Conservation (phyloP, 2,329 filamentous ascomycete genomes). For the Fusarium fracticaudum region DNA sequence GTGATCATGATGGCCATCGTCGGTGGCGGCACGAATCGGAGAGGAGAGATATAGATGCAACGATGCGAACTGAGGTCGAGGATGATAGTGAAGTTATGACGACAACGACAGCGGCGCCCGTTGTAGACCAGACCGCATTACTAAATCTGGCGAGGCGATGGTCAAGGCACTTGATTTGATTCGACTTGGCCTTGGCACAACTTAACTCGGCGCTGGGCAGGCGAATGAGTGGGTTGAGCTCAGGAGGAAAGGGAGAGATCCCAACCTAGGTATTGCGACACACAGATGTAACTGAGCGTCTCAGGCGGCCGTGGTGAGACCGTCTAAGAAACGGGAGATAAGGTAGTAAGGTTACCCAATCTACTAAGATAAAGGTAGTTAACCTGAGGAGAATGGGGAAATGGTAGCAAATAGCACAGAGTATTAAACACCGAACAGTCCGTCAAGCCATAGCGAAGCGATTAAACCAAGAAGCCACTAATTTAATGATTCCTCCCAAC, state of each 20-base stretch:
- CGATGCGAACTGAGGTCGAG: background rate
- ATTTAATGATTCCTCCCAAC: background rate
- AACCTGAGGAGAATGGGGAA: background rate
- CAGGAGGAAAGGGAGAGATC: background rate
- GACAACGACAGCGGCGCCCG: constrained; percentile 5
- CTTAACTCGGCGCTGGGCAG: background rate
- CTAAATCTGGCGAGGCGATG: constrained; percentile 2
- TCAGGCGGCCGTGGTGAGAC: constrained; percentile 10
- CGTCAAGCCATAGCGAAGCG: background rate
- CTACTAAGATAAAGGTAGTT: background rate
- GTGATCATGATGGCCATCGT: constrained; percentile 38
- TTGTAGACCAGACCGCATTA: constrained; percentile 6
- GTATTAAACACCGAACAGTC: background rate
- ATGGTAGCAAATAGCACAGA: background rate
- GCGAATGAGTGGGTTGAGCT: background rate
- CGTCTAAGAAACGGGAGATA: background rate
- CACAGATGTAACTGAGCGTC: background rate
- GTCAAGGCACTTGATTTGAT: background rate
- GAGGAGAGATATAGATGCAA: background rate
- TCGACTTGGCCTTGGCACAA: background rate
- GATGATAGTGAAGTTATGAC: constrained; percentile 18
- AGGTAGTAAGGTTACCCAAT: background rate
- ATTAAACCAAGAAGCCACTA: background rate
- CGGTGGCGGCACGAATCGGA: constrained; percentile 12
- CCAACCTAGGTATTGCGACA: background rate